phyloP scores from a whole-genome alignment of 2,329 filamentous ascomycete species.

The Biscogniauxia sp. region DNA sequence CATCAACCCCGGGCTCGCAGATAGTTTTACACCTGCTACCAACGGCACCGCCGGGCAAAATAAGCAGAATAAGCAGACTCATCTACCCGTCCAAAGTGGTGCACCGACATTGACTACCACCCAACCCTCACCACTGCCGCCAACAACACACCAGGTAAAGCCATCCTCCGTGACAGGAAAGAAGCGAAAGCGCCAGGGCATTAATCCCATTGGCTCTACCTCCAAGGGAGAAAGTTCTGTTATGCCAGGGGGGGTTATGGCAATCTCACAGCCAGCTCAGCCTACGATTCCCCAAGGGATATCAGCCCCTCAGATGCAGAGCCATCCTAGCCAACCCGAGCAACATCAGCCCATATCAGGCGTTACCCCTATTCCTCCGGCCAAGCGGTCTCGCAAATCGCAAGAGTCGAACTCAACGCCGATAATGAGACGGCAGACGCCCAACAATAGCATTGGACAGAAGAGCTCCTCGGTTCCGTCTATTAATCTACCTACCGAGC shows the following conservation, averaged over 20 bases:
- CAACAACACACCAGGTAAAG: conserved; percentile 22
- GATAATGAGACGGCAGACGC: conserved; percentile 23
- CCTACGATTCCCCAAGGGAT: conserved; percentile 15
- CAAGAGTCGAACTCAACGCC: conserved; percentile 25
- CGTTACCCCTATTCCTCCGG: conserved; percentile 16
- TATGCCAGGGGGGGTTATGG: conserved; percentile 4
- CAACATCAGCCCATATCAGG: conserved; percentile 22
- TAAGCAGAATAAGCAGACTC: conserved; percentile 20
- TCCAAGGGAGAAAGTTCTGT: conserved; percentile 16
- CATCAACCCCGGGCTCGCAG: conserved; percentile 10
- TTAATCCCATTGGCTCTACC: conserved; percentile 11
- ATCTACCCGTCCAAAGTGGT: conserved; percentile 3
- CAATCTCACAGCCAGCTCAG: conserved; percentile 19
- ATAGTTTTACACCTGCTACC: conserved; percentile 12
- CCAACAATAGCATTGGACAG: conserved; percentile 18
- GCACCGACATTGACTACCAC: conserved; percentile 1
- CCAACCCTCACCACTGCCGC: conserved; percentile 8
- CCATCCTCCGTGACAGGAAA: conserved; percentile 32
- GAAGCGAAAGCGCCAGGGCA: conserved; percentile 32
- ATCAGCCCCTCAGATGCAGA: conserved; percentile 19
- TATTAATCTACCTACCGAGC: conserved; percentile 15
- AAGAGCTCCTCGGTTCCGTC: conserved; percentile 21
- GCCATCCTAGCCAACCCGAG: conserved; percentile 16
- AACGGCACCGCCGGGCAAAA: conserved; percentile 19
- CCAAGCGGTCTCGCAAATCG: conserved; percentile 31